Conservation (phyloP, 176 grass and related monocot species). For the Tillandsia fasciculata region DNA sequence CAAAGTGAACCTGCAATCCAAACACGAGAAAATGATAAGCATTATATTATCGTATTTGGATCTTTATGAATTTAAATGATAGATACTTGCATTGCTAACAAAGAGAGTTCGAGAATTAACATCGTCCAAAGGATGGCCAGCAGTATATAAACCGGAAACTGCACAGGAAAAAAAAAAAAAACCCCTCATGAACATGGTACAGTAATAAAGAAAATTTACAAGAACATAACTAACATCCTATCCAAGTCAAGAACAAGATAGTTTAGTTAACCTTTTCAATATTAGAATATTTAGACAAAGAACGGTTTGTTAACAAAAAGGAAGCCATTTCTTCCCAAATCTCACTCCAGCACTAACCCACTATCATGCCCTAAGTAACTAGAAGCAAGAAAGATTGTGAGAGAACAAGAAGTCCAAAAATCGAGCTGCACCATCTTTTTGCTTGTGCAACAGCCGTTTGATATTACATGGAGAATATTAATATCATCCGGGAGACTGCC, state of each 20-base stretch:
- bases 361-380: not conserved
- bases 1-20: slow-evolving; percentile 81
- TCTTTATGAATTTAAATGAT: slow-evolving; percentile 1
- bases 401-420: not conserved
- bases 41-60: slow-evolving; percentile 5
- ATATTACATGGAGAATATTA: too few relatives aligned
- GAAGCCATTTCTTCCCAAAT: not conserved
- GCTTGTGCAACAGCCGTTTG: too few relatives aligned
- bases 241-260: not conserved
- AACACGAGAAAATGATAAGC: slow-evolving; percentile 25
- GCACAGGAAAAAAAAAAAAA: slow-evolving; percentile 19
- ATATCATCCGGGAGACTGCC: too few relatives aligned
- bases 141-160: slow-evolving; percentile 57
- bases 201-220: not conserved
- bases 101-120: slow-evolving; percentile 75
- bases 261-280: not conserved
- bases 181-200: not conserved
- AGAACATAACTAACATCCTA: not conserved
- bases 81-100: slow-evolving; percentile 77
- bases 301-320: not conserved
- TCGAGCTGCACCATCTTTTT: not conserved
- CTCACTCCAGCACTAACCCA: not conserved
- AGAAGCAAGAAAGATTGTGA: not conserved
- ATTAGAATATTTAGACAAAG: not conserved
- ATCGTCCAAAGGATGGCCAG: slow-evolving; percentile 52